Percentiles rank a stretch among this genome's conserved stretches.
phyloP scores from a whole-genome alignment of 257 asterid species.

The Mitragyna speciosa region DNA sequence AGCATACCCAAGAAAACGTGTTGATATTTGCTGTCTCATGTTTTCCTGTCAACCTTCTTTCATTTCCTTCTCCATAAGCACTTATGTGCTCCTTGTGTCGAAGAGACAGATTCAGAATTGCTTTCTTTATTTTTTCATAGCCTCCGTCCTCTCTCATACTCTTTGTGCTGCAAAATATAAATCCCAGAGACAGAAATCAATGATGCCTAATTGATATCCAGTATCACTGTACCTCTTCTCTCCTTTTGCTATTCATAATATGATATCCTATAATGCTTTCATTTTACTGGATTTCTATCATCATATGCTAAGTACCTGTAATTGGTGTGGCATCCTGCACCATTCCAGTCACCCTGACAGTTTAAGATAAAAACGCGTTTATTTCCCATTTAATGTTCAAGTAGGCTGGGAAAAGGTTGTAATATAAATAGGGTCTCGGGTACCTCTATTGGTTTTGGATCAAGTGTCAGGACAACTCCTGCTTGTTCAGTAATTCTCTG shows the following conservation, averaged over 20 bases:
- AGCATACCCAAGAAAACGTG: conserved; percentile 85
- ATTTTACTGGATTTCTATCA: background rate
- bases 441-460: conserved; percentile 96
- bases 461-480: conserved; percentile 87
- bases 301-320: conserved; percentile 53
- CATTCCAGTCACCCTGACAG: conserved; percentile 94
- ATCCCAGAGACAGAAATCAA: background rate
- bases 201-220: background rate
- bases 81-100: conserved; percentile 93
- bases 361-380: conserved; percentile 15
- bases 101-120: conserved; percentile 84
- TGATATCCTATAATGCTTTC: background rate
- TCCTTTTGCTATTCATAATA: background rate
- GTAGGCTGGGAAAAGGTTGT: background rate
- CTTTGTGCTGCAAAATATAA: conserved; percentile 57
- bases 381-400: conserved; percentile 5
- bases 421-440: background rate
- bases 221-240: background rate
- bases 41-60: conserved; percentile 94
- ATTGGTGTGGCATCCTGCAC: conserved; percentile 95
- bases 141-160: conserved; percentile 99
- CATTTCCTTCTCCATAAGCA: conserved; percentile 99
- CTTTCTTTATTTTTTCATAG: conserved; percentile 88
- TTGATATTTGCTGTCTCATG: conserved; percentile 92
- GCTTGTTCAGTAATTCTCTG: conserved; percentile 99